Evolutionary conservation across 768 basidiomycete species (phyloP).

Genomic region (Hygrophoropsis aurantiaca): DNA sequence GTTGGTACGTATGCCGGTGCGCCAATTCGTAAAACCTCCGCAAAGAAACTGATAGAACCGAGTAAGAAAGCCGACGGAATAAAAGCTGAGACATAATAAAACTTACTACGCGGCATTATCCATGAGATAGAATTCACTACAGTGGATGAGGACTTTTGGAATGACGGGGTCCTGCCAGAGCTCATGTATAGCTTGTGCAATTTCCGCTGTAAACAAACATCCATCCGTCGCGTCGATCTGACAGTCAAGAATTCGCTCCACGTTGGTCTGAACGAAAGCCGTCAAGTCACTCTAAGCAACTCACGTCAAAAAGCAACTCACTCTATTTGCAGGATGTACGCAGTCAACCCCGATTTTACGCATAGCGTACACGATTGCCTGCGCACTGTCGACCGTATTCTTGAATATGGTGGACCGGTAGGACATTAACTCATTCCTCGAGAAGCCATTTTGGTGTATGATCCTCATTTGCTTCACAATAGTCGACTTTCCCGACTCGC

Average conservation of each 20-base stretch:
- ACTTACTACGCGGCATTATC: slow-evolving; percentile 49
- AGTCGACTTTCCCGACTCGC: slow-evolving; percentile 69
- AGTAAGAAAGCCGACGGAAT: no score
- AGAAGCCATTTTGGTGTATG: slow-evolving; percentile 77
- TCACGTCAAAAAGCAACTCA: slow-evolving; percentile 18
- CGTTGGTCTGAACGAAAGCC: background rate
- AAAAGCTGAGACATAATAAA: background rate
- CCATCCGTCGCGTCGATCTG: slow-evolving; percentile 32
- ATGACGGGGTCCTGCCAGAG: slow-evolving; percentile 65
- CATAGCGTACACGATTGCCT: slow-evolving; percentile 76
- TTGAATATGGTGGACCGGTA: slow-evolving; percentile 74
- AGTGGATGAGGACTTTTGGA: slow-evolving; percentile 18
- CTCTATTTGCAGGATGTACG: slow-evolving; percentile 58
- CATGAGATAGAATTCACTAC: slow-evolving; percentile 50
- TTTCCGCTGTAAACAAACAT: slow-evolving; percentile 49
- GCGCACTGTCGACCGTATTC: slow-evolving; percentile 81
- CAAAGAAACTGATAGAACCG: slow-evolving; percentile 39
- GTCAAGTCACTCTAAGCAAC: background rate
- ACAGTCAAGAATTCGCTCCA: background rate
- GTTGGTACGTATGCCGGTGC: slow-evolving; percentile 43
- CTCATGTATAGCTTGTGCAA: slow-evolving; percentile 61
- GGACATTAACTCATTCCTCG: slow-evolving; percentile 59
- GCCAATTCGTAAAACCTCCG: slow-evolving; percentile 44
- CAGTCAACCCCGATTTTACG: slow-evolving; percentile 76
- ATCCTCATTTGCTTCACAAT: slow-evolving; percentile 78